Evolutionary conservation across 1,284 basidiomycete genomes (phyloP), one percentile per base, ranked within the genome.

Genomic region (Cutaneotrichosporon cyanovorans): DNA sequence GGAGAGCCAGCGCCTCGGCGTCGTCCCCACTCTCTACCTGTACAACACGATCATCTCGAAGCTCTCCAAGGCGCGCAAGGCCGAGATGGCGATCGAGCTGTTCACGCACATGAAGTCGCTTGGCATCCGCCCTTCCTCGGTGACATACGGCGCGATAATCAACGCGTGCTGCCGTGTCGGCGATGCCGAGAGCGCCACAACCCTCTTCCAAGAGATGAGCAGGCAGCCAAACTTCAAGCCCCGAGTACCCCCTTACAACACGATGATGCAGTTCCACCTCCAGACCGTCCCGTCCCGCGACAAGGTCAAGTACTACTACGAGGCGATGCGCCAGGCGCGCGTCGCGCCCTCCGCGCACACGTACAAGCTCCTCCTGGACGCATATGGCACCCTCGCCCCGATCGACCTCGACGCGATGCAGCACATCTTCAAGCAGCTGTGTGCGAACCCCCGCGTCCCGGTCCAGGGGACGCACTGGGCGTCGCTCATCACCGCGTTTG

Each of bases 211-310:
- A 44, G 89, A 93, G 73, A 98, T 99, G 93, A 69, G 76, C 8
- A 56, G 68, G 34, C 78, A 83, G 57, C 76, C 73, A 22, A 82
- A 82, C 58, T 97, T 91, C 77, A 84, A 78, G 72, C 83, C 92
- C 8, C 78, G 91, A 7, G 83, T 95, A 1, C 93, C 95, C 19
- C 93, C 93, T 5, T 79, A 74, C 74, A 79, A 79, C 74, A 96
- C 87, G 32, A 96, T 99, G 92, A 96, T 98, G 80, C 95, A 98
- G 71, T 80, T 93, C 65, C 95, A 89, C 73, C 84, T 87, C 40
- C 82, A 85, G 53, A 93, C 85, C 20, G 85, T 86, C 62, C 91
- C 90, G 2, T 83, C 90, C 59, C 82, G 91, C 42, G 79, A 79
- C 25, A 78, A 80, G 36, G 84, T 85, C 14, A 69, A 95, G 32